A percentile compares a stretch with the other conserved stretches of the same genome.
phyloP scores from a whole-genome alignment of 2,329 filamentous ascomycete genomes.

The Apiospora saccharicola region DNA sequence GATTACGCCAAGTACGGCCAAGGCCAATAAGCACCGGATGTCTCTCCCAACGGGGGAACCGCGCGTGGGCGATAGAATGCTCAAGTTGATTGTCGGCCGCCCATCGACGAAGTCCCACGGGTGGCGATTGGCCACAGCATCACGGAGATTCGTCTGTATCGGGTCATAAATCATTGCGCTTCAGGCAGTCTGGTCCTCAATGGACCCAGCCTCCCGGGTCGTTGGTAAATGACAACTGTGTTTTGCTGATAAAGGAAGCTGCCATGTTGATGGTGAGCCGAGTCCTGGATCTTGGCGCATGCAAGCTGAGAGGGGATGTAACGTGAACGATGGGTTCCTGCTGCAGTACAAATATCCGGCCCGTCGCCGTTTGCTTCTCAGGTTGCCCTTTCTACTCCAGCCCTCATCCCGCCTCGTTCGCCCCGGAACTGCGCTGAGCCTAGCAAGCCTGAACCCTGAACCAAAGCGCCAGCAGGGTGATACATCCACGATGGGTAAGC shows the following conservation, averaged over 20 bases:
- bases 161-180: not conserved
- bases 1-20: not conserved
- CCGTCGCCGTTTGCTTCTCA: not conserved
- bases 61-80: not conserved
- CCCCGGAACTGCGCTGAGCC: not conserved
- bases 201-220: constrained; percentile 3
- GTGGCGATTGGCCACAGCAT: not conserved
- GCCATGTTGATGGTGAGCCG: not conserved
- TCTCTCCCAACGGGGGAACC: constrained; percentile 13
- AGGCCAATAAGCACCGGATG: not conserved
- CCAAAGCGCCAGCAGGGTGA: not conserved
- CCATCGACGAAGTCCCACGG: not conserved
- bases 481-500: constrained; percentile 1
- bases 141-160: not conserved
- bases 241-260: constrained; percentile 11
- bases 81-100: not conserved
- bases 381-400: not conserved
- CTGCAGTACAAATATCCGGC: constrained; percentile 7
- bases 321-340: not conserved
- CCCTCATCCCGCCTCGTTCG: constrained; percentile 16
- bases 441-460: not conserved
- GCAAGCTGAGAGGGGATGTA: not conserved
- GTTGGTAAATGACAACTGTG: not conserved
- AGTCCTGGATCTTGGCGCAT: constrained; percentile 3
- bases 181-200: not conserved